Evolutionary conservation across 2,329 filamentous ascomycete genomes (phyloP).

Genomic region (Ophiocordyceps camponoti-saundersi): DNA sequence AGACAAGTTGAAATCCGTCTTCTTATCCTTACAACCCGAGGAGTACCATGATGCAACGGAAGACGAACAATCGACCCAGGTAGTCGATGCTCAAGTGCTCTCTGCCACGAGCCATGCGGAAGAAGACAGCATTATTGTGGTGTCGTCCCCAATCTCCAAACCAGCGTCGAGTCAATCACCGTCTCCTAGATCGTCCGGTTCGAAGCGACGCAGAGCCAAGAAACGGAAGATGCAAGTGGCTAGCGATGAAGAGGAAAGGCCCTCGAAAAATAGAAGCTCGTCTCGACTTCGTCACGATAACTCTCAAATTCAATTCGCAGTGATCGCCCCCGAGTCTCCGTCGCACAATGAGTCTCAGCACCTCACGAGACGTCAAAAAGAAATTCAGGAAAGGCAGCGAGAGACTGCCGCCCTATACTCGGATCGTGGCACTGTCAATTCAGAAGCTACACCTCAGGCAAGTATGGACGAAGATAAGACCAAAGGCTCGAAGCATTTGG

Average conservation of each 20-base stretch:
- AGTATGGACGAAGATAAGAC: conserved; percentile 3
- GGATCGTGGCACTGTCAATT: conserved; percentile 16
- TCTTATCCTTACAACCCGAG: conserved; percentile 42
- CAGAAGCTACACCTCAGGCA: conserved; percentile 5
- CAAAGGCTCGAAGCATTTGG: conserved; percentile 6
- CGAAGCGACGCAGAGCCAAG: conserved; percentile 8
- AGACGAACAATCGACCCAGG: conserved; percentile 19
- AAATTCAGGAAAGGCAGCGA: conserved; percentile 57
- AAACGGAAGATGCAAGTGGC: conserved; percentile 13
- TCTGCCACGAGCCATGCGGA: conserved; percentile 32
- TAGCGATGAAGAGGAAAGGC: conserved; percentile 9
- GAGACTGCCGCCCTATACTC: conserved; percentile 52
- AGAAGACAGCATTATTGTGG: conserved; percentile 18
- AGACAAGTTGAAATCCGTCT: conserved; percentile 38
- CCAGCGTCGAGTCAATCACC: conserved; percentile 6
- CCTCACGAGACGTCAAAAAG: conserved; percentile 63
- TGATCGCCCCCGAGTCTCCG: conserved; percentile 43
- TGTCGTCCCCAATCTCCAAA: conserved; percentile 14
- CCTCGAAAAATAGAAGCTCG: conserved; percentile 16
- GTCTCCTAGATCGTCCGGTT: conserved; percentile 4
- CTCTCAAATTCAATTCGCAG: conserved; percentile 64
- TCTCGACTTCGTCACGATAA: conserved; percentile 56
- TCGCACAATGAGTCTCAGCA: conserved; percentile 47
- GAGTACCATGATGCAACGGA: conserved; percentile 29
- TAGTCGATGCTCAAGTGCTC: conserved; percentile 19